Base-by-base conservation (phyloP, 805 yeast species). In the Lachancea lanzarotensis region DNA sequence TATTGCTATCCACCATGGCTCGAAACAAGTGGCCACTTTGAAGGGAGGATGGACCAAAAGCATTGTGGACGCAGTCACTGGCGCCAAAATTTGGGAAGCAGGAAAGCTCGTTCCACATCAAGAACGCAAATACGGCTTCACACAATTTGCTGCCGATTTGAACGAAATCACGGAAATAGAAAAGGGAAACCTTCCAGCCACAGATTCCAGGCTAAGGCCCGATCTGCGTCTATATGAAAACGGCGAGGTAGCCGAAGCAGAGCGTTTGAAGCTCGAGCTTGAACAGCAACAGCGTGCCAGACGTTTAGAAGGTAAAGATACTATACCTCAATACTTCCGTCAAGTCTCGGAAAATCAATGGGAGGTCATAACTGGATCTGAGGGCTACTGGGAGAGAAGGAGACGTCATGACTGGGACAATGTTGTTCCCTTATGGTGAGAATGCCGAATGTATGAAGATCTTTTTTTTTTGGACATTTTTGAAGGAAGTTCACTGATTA, bases 121-220 rank as follows among this genome's bases (percentile, higher is more conserved):
- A 27, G 71, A 72, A 36, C 70, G 74, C 50, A 85, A 85, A 60
- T 93, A 81, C 67, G 98, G 98, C 0, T 89, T 89, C 60, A 82
- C 96, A 0, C 71, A 72, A 43, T 93, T 83, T 68, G 81, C 95
- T 0, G 87, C 95, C 8, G 74, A 82, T 33, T 69, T 93, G 60
- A 89, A 89, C 59, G 85, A 88, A 48, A 76, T 90, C 33, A 85
- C 96, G 0, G 68, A 61, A 3, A 65, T 91, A 12, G 97, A 91
- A 59, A 50, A 72, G 25, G 83, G 69, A 2, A 43, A 64, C 2
- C 54, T 90, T 33, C 83, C 97, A 5, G 90, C 90, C 2, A 86
- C 93, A 0, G 98, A 93, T 62, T 84, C 96, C 7, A 77, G 98
- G 57, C 65, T 81, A 37, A 76, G 98, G 58, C 98, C 97, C 0